Evolutionary conservation across 345 rosid species (phyloP).

Genomic region (Acer saccharum): DNA sequence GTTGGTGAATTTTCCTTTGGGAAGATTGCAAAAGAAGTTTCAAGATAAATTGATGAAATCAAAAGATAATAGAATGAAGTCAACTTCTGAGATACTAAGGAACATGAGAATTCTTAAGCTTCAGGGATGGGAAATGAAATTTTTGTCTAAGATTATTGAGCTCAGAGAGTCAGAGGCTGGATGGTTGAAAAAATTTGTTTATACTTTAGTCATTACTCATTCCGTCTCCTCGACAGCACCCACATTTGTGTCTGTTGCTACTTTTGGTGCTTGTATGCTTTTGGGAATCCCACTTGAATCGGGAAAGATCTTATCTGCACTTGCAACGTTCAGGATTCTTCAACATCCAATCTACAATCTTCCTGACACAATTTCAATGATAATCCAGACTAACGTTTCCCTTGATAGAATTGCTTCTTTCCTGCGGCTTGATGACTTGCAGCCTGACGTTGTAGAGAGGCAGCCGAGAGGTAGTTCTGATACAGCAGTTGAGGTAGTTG

Average conservation of each 20-base stretch:
- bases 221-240: conserved; percentile 59
- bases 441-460: conserved; percentile 33
- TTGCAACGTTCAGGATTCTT: conserved; percentile 63
- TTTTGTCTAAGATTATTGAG: conserved; percentile 38
- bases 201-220: conserved; percentile 27
- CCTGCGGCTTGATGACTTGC: conserved; percentile 61
- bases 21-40: conserved; percentile 44
- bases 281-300: conserved; percentile 52
- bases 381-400: conserved; percentile 66
- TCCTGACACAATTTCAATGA: conserved; percentile 56
- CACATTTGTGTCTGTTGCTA: conserved; percentile 42
- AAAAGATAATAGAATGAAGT: conserved; percentile 60
- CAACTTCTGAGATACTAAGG: conserved; percentile 63
- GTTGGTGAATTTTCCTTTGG: conserved; percentile 58
- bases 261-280: conserved; percentile 55
- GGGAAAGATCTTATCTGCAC: conserved; percentile 60
- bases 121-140: conserved; percentile 80
- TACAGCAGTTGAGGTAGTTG: conserved; percentile 37
- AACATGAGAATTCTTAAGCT: conserved; percentile 82
- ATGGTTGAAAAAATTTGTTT: conserved; percentile 53
- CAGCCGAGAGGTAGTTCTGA: conserved; percentile 32
- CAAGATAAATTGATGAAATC: conserved; percentile 57
- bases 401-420: conserved; percentile 57
- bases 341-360: conserved; percentile 49
- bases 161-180: conserved; percentile 46